Evolutionary conservation across 202 grass and related monocot species (phyloP).

Genomic region (Brachypodium distachyon): DNA sequence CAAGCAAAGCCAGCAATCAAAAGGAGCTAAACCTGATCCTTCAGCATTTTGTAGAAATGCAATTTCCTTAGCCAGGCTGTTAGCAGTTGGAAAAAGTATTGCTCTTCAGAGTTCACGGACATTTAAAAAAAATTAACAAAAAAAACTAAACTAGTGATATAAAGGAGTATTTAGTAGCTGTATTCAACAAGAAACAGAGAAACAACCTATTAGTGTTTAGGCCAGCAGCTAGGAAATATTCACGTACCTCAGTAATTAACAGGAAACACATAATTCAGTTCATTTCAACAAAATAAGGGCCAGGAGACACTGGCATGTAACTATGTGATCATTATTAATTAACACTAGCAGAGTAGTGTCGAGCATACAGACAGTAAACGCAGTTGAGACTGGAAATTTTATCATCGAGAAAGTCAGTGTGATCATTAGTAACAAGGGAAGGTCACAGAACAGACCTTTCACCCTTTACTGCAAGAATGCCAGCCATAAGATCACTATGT

Average conservation of each 20-base stretch:
- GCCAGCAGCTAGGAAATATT: background rate
- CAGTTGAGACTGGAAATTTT: background rate
- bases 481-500: conserved; percentile 98
- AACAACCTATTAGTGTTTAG: background rate
- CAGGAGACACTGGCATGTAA: background rate
- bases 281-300: background rate
- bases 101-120: background rate
- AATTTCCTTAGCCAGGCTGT: conserved; percentile 85
- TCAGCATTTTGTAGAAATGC: conserved; percentile 95
- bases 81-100: background rate
- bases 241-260: background rate
- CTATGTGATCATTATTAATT: no score
- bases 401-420: background rate
- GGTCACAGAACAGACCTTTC: conserved; percentile 46
- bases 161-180: background rate
- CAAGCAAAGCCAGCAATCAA: conserved; percentile 99
- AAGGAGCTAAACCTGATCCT: conserved; percentile 88
- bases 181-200: background rate
- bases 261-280: background rate
- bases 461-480: conserved; percentile 96
- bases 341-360: no score
- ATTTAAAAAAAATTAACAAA: background rate
- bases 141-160: background rate
- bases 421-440: background rate
- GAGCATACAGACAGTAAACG: background rate